phyloP scores from a whole-genome alignment of 495 filamentous ascomycete species.

The Neurospora sp. region DNA sequence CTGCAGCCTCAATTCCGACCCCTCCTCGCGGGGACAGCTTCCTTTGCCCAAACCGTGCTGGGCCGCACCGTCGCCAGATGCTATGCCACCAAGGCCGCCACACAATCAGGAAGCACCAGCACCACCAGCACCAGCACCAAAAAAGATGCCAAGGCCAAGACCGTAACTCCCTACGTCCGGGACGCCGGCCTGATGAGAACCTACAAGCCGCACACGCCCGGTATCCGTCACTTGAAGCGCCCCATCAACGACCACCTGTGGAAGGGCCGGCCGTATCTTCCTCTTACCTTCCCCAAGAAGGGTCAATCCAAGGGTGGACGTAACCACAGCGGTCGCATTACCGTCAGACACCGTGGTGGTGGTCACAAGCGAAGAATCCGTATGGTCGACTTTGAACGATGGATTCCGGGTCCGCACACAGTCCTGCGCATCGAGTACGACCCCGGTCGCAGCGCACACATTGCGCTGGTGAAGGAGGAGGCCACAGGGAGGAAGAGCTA shows the following conservation, averaged over 20 bases:
- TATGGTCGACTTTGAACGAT: constrained; percentile 75
- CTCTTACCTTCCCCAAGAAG: constrained; percentile 81
- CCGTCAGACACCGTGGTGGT: constrained; percentile 82
- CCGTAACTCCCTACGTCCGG: constrained; percentile 5
- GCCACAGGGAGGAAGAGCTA: constrained; percentile 65
- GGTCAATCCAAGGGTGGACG: constrained; percentile 86
- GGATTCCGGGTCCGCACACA: constrained; percentile 62
- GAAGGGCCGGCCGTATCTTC: constrained; percentile 77
- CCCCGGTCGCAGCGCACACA: constrained; percentile 84
- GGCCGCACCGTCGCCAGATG: constrained; percentile 9
- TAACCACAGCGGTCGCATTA: constrained; percentile 76
- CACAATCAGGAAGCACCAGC: background rate
- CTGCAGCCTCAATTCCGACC: constrained; percentile 25
- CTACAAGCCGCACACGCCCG: constrained; percentile 92
- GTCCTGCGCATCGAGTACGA: constrained; percentile 96
- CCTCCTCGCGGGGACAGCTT: constrained; percentile 9
- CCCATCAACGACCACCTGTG: constrained; percentile 94
- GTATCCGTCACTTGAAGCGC: constrained; percentile 79
- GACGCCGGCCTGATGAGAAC: constrained; percentile 51
- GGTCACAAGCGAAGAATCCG: constrained; percentile 85
- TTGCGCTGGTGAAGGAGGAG: constrained; percentile 71
- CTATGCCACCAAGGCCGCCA: constrained; percentile 13
- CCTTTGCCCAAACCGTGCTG: constrained; percentile 15
- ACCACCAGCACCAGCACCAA: constrained; percentile 1
- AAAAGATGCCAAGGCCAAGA: constrained; percentile 12